Evolutionary conservation across 2,329 filamentous ascomycete species (phyloP).

Genomic region (Orbilia ellipsospora): DNA sequence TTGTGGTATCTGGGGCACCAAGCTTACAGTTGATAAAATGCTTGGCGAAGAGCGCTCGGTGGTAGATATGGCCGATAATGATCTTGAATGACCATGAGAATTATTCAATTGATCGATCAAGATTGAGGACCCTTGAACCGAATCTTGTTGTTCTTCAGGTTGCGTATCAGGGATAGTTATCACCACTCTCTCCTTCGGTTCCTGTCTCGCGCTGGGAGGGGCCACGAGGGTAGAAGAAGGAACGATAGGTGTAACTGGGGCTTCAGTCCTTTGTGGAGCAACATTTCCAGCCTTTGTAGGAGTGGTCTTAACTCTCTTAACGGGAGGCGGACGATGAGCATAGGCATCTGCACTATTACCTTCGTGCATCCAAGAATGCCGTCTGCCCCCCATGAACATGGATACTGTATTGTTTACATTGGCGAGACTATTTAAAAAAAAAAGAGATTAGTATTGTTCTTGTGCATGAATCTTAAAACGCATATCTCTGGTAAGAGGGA

Average conservation of each 20-base stretch:
- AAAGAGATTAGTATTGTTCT: slow-evolving; percentile 1
- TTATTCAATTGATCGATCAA: neutral
- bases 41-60: slow-evolving; percentile 24
- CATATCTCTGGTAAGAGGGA: neutral
- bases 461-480: neutral
- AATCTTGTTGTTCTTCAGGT: slow-evolving; percentile 14
- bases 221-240: neutral
- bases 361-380: slow-evolving; percentile 57
- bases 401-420: slow-evolving; percentile 58
- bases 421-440: slow-evolving; percentile 18
- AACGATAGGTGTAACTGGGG: neutral
- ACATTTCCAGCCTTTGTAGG: slow-evolving; percentile 11
- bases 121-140: slow-evolving; percentile 4
- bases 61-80: neutral
- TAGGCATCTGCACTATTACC: slow-evolving; percentile 33
- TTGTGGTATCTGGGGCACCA: neutral
- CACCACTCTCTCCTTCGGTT: slow-evolving; percentile 20
- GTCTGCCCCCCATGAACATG: slow-evolving; percentile 57
- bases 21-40: neutral
- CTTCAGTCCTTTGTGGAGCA: slow-evolving; percentile 5
- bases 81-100: no score
- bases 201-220: slow-evolving; percentile 4
- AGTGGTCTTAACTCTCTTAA: slow-evolving; percentile 50
- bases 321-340: slow-evolving; percentile 37
- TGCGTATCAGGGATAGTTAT: slow-evolving; percentile 53